Conservation (phyloP, 768 basidiomycete genomes). For the Tubosaeta sp. region DNA sequence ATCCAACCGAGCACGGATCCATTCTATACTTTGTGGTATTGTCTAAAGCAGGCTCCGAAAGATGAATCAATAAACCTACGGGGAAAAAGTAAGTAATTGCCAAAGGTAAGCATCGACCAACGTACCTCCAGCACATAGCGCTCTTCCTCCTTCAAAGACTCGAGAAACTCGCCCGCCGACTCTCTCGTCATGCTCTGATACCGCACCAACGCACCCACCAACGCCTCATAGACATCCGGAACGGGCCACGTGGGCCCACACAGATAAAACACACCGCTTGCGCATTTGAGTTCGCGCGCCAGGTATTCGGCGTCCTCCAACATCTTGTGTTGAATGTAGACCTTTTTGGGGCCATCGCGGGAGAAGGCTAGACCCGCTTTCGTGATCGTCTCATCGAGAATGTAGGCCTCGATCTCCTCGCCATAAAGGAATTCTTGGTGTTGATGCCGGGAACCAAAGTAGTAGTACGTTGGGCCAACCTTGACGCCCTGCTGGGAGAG, state of each 20-base stretch:
- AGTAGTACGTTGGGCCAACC: constrained; percentile 93
- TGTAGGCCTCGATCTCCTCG: constrained; percentile 92
- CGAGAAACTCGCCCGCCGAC: constrained; percentile 76
- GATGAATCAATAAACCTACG: constrained; percentile 24
- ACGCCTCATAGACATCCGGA: constrained; percentile 92
- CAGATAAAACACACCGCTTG: constrained; percentile 85
- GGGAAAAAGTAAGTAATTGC: constrained; percentile 1
- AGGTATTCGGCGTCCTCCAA: constrained; percentile 78
- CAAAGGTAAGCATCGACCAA: neutral
- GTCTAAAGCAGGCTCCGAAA: neutral
- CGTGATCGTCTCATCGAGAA: constrained; percentile 78
- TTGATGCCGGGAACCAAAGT: constrained; percentile 96
- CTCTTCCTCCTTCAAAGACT: constrained; percentile 92
- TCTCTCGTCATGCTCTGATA: constrained; percentile 61
- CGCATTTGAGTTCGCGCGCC: constrained; percentile 66
- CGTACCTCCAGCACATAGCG: constrained; percentile 90
- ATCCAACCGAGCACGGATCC: neutral
- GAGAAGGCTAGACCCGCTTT: constrained; percentile 96
- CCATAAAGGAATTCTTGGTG: constrained; percentile 96
- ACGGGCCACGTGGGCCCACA: constrained; percentile 99
- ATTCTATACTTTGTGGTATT: neutral
- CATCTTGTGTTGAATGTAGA: constrained; percentile 99
- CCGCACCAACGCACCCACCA: constrained; percentile 75
- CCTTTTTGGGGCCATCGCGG: constrained; percentile 86
- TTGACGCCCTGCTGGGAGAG: constrained; percentile 70